Evolutionary conservation across 2,329 filamentous ascomycete genomes (phyloP).

Genomic region (Nigrospora sphaerica): DNA sequence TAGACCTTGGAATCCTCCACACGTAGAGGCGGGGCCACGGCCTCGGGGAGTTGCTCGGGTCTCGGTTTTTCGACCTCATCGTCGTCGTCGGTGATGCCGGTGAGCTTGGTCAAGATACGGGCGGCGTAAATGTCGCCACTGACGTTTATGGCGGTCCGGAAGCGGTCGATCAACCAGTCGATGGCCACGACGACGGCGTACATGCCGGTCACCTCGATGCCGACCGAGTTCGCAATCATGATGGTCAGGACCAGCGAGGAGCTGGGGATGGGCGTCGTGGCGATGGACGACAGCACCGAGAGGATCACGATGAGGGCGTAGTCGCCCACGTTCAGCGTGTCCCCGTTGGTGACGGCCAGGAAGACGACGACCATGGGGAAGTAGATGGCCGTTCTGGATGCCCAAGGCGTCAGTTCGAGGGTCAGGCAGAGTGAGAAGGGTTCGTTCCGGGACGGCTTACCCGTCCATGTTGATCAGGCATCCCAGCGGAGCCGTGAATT

Average conservation of each 20-base stretch:
- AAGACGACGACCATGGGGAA: slow-evolving; percentile 47
- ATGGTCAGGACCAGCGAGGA: slow-evolving; percentile 35
- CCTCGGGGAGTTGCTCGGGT: too few relatives aligned
- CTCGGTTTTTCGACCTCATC: not conserved
- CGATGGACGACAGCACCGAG: slow-evolving; percentile 43
- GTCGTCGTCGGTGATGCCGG: slow-evolving; percentile 22
- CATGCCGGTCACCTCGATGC: not conserved
- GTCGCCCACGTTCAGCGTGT: slow-evolving; percentile 30
- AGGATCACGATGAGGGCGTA: slow-evolving; percentile 42
- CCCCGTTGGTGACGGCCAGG: slow-evolving; percentile 42
- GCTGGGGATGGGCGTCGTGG: slow-evolving; percentile 45
- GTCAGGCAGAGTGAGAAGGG: not conserved
- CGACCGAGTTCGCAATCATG: slow-evolving; percentile 1
- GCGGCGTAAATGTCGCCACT: slow-evolving; percentile 41
- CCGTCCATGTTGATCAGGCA: slow-evolving; percentile 45
- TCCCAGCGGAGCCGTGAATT: slow-evolving; percentile 40
- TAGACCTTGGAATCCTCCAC: too few relatives aligned
- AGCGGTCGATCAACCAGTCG: slow-evolving; percentile 50
- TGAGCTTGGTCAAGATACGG: slow-evolving; percentile 29
- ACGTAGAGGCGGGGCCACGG: too few relatives aligned
- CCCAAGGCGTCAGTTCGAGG: slow-evolving; percentile 6
- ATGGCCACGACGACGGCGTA: slow-evolving; percentile 44
- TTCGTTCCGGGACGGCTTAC: slow-evolving; percentile 9
- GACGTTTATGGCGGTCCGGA: slow-evolving; percentile 44
- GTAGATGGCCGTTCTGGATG: slow-evolving; percentile 42